phyloP scores from a whole-genome alignment of 306 rosid species.

The Datisca glomerata region DNA sequence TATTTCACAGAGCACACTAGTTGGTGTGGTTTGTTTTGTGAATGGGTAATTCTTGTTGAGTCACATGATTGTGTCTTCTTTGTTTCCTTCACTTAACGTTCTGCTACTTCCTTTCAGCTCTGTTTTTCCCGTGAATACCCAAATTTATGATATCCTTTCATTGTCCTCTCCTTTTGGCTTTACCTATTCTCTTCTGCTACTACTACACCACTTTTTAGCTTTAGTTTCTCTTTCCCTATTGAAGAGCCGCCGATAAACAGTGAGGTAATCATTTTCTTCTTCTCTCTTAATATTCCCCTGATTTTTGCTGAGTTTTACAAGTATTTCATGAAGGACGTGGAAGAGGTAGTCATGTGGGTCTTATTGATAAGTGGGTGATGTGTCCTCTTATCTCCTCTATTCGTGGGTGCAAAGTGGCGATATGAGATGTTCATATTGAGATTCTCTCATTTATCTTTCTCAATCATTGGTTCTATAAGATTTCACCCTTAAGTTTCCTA shows the following conservation, averaged over 20 bases:
- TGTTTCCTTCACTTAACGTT: slow-evolving; percentile 14
- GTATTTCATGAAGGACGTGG: slow-evolving; percentile 21
- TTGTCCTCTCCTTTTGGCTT: neutral
- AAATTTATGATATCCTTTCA: neutral
- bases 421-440: slow-evolving; percentile 17
- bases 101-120: neutral
- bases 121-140: slow-evolving; percentile 12
- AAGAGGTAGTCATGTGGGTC: slow-evolving; percentile 48
- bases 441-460: slow-evolving; percentile 8
- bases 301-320: too few species aligned
- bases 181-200: neutral
- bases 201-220: neutral
- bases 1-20: neutral
- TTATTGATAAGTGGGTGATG: slow-evolving; percentile 24
- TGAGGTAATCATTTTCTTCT: neutral
- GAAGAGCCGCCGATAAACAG: neutral
- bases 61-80: slow-evolving; percentile 41
- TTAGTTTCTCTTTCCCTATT: neutral
- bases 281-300: slow-evolving; percentile 22
- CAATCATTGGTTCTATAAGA: slow-evolving; percentile 6
- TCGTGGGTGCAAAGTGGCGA: slow-evolving; percentile 13
- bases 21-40: neutral
- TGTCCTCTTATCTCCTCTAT: slow-evolving; percentile 24
- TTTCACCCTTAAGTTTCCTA: slow-evolving; percentile 15
- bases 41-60: slow-evolving; percentile 25